Evolutionary conservation across 805 yeast species (phyloP), one percentile per base, ranked within the genome.

Genomic region (Kazachstania martiniae): DNA sequence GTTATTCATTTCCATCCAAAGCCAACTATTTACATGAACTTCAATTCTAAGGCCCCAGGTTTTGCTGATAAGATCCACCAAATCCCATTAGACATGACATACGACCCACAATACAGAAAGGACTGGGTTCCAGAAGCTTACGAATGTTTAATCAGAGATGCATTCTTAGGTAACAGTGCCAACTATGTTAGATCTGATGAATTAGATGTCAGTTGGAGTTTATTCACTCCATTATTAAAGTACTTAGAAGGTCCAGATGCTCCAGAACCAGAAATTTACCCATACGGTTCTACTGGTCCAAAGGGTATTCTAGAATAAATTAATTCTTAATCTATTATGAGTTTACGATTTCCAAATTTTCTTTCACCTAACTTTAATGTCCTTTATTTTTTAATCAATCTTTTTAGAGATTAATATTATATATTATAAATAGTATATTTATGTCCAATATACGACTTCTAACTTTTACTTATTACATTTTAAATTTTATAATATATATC

Each of bases 131-230:
- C 97, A 26, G 95, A 87, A 66, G 97, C 96, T 26, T 89, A 89
- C 60, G 97, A 91, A 66, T 79, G 95, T 1, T 73, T 89, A 48
- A 84, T 89, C 49, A 74, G 91, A 59, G 96, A 89, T 61, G 81
- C 87, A 42, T 61, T 79, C 53, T 71, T 74, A 46, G 96, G 93
- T 35, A 94, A 87, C 61, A 96, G 87, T 63, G 81, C 96, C 32
- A 87, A 87, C 65, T 89, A 89, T 57, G 97, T 89, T 23, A 78
- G 98, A 63, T 95, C 87, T 56, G 98, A 89, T 56, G 98, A 89
- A 65, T 72, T 91, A 53, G 95, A 87, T 36, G 75, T 78, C 38
- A 79, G 93, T 38, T 89, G 98, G 98, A 70, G 69, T 45, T 65
- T 89, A 38, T 89, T 89, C 67, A 89, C 96, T 12, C 96, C 97